These are phyloP conservation scores for Magnolia changhungtana DNA, from an alignment of 164 flowering plant genomes.

Conservation along the genomic window DNA sequence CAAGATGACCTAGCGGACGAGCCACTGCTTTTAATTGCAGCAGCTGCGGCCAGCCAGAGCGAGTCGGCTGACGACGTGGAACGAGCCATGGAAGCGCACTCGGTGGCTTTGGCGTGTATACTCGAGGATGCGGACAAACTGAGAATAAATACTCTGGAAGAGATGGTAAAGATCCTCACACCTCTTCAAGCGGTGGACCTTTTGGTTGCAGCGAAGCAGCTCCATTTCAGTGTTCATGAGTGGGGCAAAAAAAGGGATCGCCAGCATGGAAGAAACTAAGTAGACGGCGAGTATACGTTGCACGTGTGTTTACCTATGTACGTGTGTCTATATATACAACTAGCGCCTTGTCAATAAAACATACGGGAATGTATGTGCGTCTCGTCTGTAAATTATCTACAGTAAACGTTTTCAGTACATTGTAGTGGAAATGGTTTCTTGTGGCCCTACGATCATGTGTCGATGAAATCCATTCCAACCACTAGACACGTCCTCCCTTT, in stretches of 20 bases:
- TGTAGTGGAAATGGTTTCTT: no score
- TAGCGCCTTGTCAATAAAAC: no score
- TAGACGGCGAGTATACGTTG: no score
- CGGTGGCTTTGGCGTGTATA: not conserved
- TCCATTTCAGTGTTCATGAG: conserved; percentile 54
- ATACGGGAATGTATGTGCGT: no score
- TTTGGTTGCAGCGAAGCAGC: conserved; percentile 61
- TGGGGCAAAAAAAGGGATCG: conserved; percentile 41
- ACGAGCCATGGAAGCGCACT: conserved; percentile 21
- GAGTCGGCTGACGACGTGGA: conserved; percentile 21
- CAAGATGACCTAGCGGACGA: conserved; percentile 45
- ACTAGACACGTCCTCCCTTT: no score
- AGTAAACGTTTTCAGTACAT: no score
- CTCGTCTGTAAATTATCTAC: no score
- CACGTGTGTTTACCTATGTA: no score
- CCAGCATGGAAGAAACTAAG: not conserved
- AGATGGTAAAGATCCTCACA: conserved; percentile 29
- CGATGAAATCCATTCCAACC: no score
- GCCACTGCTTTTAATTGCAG: not conserved
- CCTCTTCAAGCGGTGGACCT: conserved; percentile 55
- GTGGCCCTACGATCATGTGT: no score
- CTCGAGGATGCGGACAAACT: conserved; percentile 47
- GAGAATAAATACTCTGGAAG: conserved; percentile 44
- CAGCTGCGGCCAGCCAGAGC: not conserved
- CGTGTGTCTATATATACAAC: no score